These are phyloP conservation scores for Piedraia hortae DNA, from an alignment of 2,329 filamentous ascomycete genomes.

Conservation along the genomic window DNA sequence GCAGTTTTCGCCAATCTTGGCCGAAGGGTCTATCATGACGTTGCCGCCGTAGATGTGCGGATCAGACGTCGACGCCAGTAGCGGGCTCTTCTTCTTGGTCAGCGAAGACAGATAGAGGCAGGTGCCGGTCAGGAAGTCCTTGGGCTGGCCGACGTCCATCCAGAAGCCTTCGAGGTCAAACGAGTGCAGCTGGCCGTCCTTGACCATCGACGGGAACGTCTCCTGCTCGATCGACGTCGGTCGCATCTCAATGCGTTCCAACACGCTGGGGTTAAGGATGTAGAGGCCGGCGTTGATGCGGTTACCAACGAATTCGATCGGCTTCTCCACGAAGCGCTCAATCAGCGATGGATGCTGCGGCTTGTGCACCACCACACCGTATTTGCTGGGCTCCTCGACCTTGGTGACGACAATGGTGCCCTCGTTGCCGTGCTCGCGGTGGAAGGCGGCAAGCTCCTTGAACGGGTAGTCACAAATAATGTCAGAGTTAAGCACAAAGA, in stretches of 20 bases:
- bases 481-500: constrained; percentile 96
- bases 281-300: constrained; percentile 97
- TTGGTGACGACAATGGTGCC: constrained; percentile 97
- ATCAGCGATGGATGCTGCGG: constrained; percentile 72
- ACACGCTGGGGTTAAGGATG: constrained; percentile 78
- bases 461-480: constrained; percentile 97
- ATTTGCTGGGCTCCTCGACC: constrained; percentile 96
- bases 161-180: constrained; percentile 95
- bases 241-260: constrained; percentile 77
- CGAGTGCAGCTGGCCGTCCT: constrained; percentile 73
- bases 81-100: constrained; percentile 67
- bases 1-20: constrained; percentile 96
- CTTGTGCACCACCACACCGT: constrained; percentile 95
- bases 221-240: constrained; percentile 97
- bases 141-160: constrained; percentile 98
- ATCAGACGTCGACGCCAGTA: constrained; percentile 41
- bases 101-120: constrained; percentile 88
- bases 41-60: constrained; percentile 79
- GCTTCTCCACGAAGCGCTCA: constrained; percentile 98
- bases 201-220: constrained; percentile 84
- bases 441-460: constrained; percentile 66
- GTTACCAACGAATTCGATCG: constrained; percentile 93
- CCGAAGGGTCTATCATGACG: constrained; percentile 75
- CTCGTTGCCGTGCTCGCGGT: constrained; percentile 78
- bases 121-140: constrained; percentile 89